Percentiles rank a stretch among this genome's conserved stretches.
These are phyloP conservation scores for Beta lomatogona DNA, from an alignment of 179 eudicot species.

Conservation along the genomic window DNA sequence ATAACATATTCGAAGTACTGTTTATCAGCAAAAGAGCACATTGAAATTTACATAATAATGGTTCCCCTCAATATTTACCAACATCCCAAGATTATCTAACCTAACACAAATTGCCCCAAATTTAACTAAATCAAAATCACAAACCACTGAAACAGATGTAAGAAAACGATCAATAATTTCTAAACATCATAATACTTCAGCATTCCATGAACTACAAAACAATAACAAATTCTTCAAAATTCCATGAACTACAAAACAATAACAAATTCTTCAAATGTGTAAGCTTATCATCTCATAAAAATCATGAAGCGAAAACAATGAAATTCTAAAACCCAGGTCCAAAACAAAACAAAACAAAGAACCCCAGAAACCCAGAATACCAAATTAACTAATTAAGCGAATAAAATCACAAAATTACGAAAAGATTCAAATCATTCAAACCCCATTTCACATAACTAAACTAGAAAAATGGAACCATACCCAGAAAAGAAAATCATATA, in stretches of 20 bases:
- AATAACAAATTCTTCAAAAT: no score
- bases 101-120: not conserved
- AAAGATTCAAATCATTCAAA: not conserved
- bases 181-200: not conserved
- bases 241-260: no score
- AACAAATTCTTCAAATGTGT: not conserved
- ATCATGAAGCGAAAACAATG: not conserved
- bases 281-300: not conserved
- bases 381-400: not conserved
- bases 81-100: not conserved
- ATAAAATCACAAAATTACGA: not conserved
- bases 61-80: no score
- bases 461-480: not conserved
- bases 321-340: not conserved
- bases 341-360: not conserved
- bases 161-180: not conserved
- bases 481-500: not conserved
- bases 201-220: not conserved
- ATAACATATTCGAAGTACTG: no score
- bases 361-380: not conserved
- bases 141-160: not conserved
- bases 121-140: not conserved
- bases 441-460: constrained; percentile 11
- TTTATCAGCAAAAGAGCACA: not conserved
- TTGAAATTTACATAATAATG: no score